A percentile compares a stretch with the other conserved stretches of the same genome.
phyloP scores from a whole-genome alignment of 2,329 filamentous ascomycete species.

The Nemania sp. region DNA sequence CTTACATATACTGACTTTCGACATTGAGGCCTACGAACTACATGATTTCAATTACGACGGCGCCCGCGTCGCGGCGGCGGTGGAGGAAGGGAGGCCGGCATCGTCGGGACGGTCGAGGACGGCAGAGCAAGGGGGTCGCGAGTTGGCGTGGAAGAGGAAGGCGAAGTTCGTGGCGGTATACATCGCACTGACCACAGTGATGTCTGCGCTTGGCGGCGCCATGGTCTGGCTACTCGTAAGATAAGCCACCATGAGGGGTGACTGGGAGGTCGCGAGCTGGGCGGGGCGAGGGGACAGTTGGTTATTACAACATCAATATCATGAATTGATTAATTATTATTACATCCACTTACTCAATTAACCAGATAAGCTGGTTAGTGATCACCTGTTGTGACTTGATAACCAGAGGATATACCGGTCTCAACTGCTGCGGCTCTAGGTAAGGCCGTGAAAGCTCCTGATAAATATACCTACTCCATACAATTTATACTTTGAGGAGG shows the following conservation, averaged over 20 bases:
- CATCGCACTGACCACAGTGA: background rate
- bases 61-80: background rate
- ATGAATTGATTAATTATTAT: conserved; percentile 5
- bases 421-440: no score
- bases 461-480: no score
- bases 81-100: conserved; percentile 17
- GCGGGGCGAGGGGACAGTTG: conserved; percentile 18
- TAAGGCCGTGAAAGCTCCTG: no score
- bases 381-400: conserved; percentile 3
- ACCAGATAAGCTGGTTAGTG: conserved; percentile 1
- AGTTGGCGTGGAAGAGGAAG: conserved; percentile 11
- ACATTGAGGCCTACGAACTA: conserved; percentile 12
- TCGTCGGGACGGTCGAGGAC: conserved; percentile 7
- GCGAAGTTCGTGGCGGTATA: conserved; percentile 6
- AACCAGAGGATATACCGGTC: background rate
- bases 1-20: conserved; percentile 8
- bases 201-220: background rate
- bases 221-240: background rate
- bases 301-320: conserved; percentile 9
- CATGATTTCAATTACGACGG: background rate
- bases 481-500: no score
- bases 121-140: conserved; percentile 16
- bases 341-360: background rate
- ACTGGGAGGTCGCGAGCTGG: conserved; percentile 15
- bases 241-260: background rate